Percentiles rank a stretch among this genome's conserved stretches.
Conservation (phyloP, 169 alveolate genomes). For the Cytauxzoon felis region DNA sequence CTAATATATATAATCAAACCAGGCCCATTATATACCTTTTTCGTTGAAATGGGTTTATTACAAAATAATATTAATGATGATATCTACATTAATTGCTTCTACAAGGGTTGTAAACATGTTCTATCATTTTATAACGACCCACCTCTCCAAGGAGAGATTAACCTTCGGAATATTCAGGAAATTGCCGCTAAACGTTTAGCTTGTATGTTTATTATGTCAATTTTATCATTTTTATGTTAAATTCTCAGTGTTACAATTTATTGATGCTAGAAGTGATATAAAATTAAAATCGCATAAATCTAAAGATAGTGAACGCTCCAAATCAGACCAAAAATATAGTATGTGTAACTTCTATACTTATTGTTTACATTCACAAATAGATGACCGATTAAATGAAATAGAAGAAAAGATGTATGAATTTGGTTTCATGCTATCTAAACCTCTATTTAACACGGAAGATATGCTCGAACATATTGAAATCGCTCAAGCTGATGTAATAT, state of each 20-base stretch:
- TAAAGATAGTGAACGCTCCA: constrained; percentile 13
- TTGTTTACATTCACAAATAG: neutral
- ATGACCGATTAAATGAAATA: constrained; percentile 33
- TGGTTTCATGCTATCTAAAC: constrained; percentile 69
- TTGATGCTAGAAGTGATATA: constrained; percentile 39
- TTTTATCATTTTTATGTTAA: neutral
- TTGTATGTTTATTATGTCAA: neutral
- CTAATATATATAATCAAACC: no score
- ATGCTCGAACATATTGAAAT: constrained; percentile 59
- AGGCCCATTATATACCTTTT: no score
- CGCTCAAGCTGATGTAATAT: constrained; percentile 71
- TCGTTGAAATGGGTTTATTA: constrained; percentile 6
- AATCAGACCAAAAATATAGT: constrained; percentile 10
- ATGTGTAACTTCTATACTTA: constrained; percentile 4
- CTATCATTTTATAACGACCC: constrained; percentile 65
- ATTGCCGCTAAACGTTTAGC: constrained; percentile 76
- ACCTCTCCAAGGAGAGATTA: constrained; percentile 69
- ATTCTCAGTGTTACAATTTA: constrained; percentile 48
- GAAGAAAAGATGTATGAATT: constrained; percentile 64
- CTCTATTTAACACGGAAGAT: constrained; percentile 60
- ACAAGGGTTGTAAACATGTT: constrained; percentile 62
- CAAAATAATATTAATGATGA: constrained; percentile 5
- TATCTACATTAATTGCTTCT: constrained; percentile 48
- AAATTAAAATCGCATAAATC: constrained; percentile 10
- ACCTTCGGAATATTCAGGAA: constrained; percentile 74